phyloP scores from a whole-genome alignment of 2,329 filamentous ascomycete genomes.

The Monosporascus ibericus region DNA sequence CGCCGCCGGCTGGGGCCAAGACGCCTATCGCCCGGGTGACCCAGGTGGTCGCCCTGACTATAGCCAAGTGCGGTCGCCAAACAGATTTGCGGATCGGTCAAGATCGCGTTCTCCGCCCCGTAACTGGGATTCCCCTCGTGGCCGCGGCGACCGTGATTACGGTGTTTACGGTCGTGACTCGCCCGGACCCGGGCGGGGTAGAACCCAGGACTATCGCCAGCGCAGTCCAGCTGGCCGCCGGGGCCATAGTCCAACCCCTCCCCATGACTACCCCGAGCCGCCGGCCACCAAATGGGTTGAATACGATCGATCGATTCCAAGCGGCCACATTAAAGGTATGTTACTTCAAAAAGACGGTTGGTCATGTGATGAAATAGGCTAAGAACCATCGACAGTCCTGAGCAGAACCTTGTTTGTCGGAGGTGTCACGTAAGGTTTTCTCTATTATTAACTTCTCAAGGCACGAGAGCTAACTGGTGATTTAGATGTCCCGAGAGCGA shows the following conservation, averaged over 20 bases:
- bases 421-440: slow-evolving; percentile 68
- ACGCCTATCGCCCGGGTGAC: slow-evolving; percentile 32
- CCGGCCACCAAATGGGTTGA: slow-evolving; percentile 64
- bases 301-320: slow-evolving; percentile 67
- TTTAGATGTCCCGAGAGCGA: slow-evolving; percentile 70
- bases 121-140: slow-evolving; percentile 61
- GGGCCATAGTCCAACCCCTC: slow-evolving; percentile 56
- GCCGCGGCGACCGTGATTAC: slow-evolving; percentile 60
- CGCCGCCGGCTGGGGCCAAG: slow-evolving; percentile 29
- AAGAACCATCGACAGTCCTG: slow-evolving; percentile 51
- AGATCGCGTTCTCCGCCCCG: slow-evolving; percentile 76
- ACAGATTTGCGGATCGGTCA: slow-evolving; percentile 56
- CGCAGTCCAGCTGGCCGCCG: slow-evolving; percentile 72
- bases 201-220: slow-evolving; percentile 72
- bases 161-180: slow-evolving; percentile 68
- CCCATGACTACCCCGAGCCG: slow-evolving; percentile 29
- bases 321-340: slow-evolving; percentile 70
- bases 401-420: slow-evolving; percentile 96
- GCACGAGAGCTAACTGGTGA: slow-evolving; percentile 21
- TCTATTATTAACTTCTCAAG: background rate
- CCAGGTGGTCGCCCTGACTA: slow-evolving; percentile 51
- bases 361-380: slow-evolving; percentile 2
- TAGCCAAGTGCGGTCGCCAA: slow-evolving; percentile 58
- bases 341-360: background rate
- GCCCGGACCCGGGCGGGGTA: slow-evolving; percentile 52